phyloP scores from a whole-genome alignment of 1,284 basidiomycete species.

The Phaffia rhodozyma region DNA sequence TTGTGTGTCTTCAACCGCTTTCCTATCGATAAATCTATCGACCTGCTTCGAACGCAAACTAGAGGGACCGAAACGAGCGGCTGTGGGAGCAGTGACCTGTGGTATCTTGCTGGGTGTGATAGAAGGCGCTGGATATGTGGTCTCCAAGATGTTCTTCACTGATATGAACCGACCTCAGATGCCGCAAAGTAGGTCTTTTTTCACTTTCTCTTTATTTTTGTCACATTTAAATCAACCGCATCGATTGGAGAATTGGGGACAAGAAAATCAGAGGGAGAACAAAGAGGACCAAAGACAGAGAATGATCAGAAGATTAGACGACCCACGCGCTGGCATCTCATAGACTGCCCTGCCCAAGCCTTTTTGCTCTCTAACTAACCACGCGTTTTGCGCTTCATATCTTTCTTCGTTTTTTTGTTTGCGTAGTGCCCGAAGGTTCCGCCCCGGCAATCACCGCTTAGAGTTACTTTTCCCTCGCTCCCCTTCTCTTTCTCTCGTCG shows the following conservation, averaged over 20 bases:
- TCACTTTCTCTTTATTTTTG: background rate
- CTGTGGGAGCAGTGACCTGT: conserved; percentile 86
- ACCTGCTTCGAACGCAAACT: background rate
- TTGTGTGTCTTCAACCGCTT: background rate
- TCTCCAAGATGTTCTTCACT: conserved; percentile 56
- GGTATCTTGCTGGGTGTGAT: conserved; percentile 95
- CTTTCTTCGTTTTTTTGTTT: background rate
- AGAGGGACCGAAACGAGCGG: conserved; percentile 85
- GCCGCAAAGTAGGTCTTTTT: conserved; percentile 10
- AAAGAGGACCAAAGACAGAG: too few species aligned
- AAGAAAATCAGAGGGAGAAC: too few species aligned
- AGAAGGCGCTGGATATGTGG: conserved; percentile 81
- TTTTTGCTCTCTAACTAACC: too few species aligned
- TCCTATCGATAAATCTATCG: background rate
- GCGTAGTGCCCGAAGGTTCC: conserved; percentile 14
- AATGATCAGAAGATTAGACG: too few species aligned
- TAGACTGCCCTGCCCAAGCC: too few species aligned
- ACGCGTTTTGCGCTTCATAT: too few species aligned
- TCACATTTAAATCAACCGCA: background rate
- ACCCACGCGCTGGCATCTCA: too few species aligned
- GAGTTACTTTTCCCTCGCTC: background rate
- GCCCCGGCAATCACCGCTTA: conserved; percentile 7
- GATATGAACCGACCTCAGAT: conserved; percentile 14
- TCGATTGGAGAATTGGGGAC: too few species aligned
- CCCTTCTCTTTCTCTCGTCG: background rate